Evolutionary conservation across 2,329 filamentous ascomycete genomes (phyloP).

Genomic region (Chrysoporthe puriensis): DNA sequence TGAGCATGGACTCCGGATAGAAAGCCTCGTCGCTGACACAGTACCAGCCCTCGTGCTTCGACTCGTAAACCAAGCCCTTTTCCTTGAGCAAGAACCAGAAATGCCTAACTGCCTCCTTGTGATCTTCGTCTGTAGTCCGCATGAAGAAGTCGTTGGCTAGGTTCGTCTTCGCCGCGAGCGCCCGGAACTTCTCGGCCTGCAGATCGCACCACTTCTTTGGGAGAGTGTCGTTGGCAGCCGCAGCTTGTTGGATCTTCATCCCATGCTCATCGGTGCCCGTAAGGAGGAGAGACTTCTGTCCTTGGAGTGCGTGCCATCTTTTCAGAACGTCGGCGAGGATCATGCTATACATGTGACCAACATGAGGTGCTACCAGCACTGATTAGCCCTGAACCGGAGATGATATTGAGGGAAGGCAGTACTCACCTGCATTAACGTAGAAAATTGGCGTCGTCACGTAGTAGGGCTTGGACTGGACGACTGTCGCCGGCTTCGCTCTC

Average conservation of each 20-base stretch:
- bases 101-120: constrained; percentile 82
- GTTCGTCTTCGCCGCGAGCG: constrained; percentile 70
- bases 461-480: constrained; percentile 70
- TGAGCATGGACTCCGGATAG: constrained; percentile 78
- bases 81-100: constrained; percentile 85
- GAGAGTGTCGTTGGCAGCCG: constrained; percentile 68
- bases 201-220: constrained; percentile 88
- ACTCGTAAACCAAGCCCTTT: constrained; percentile 78
- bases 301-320: constrained; percentile 82
- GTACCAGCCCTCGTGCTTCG: constrained; percentile 93
- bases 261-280: constrained; percentile 98
- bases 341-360: constrained; percentile 94
- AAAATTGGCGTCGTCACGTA: constrained; percentile 98
- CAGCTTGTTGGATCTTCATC: constrained; percentile 93
- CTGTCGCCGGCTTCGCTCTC: constrained; percentile 2
- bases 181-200: constrained; percentile 78
- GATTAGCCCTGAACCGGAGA: constrained; percentile 31
- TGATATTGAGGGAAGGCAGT: constrained; percentile 8
- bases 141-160: constrained; percentile 86
- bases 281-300: constrained; percentile 71
- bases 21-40: constrained; percentile 96
- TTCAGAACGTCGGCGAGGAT: constrained; percentile 89
- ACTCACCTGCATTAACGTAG: constrained; percentile 91
- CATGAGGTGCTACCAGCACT: constrained; percentile 72
- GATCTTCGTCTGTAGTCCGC: constrained; percentile 82